Base-by-base conservation (phyloP, 345 rosid species). In the Linum tenue region DNA sequence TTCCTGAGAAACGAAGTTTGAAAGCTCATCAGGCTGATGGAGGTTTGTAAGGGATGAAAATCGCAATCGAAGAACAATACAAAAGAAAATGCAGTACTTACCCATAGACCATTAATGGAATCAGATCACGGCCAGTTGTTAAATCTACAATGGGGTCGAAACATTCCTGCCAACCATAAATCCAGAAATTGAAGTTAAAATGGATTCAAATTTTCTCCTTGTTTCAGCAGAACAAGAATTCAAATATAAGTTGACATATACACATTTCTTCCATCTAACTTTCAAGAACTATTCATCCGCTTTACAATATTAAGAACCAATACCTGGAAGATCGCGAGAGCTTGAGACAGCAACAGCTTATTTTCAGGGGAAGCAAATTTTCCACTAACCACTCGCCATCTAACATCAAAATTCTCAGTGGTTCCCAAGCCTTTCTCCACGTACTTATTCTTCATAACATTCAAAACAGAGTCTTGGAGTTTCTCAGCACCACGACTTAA, bases 61-160 rank as follows among this genome's bases (percentile, higher is more conserved):
- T 39, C 12, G 40, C 31, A 59, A 56, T 43, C 42, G 36, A 2
- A 61, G 10, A 7, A 6, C 60, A n/a, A 62, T 10, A 37, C 37
- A 5, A 16, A 57, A 68, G 31, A 55, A 11, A 22, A 22, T 22
- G 31, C 31, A 22, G 31, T 22, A 22, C 31, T 0, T 78, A 90
- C 96, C 97, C 97, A 12, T 80, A 79, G 70, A 88, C 90, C 89
- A 92, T 88, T 17, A 86, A 75, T 11, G 99, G 95, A 55, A 92
- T 88, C 31, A 92, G 86, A 75, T 92, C 98, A 62, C 77, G 81
- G 70, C 78, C 78, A 59, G 69, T 67, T 60, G 71, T 9, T 42
- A 44, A 84, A 67, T 78, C 67, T 60, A 85, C 95, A 65, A 80
- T 73, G 62, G 97, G 95, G 84, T 81, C 88, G 79, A 94, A 94